These are phyloP conservation scores for Blepharisma stoltei DNA, from an alignment of 73 alveolate species.

Conservation along the genomic window DNA sequence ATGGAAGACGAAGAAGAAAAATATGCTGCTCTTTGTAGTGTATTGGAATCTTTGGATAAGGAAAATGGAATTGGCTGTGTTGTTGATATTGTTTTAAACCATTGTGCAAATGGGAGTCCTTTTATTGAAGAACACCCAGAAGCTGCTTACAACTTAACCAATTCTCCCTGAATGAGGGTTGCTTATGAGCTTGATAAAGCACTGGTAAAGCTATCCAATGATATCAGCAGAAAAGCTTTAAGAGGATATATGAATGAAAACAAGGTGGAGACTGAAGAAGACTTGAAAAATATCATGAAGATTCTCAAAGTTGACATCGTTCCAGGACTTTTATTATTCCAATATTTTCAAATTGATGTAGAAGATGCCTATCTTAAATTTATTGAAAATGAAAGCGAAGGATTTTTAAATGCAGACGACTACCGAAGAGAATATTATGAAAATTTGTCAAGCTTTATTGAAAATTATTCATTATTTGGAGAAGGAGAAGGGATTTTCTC, in stretches of 20 bases:
- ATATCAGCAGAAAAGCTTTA: conserved; percentile 52
- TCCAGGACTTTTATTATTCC: conserved; percentile 38
- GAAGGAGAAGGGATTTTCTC: conserved; percentile 32
- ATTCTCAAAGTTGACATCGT: conserved; percentile 32
- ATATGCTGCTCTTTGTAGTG: conserved; percentile 29
- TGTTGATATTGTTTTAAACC: conserved; percentile 83
- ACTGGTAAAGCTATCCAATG: conserved; percentile 58
- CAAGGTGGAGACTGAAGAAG: conserved; percentile 62
- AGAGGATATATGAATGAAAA: conserved; percentile 57
- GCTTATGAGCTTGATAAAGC: conserved; percentile 75
- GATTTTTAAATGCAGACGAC: not conserved
- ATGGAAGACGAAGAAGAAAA: conserved; percentile 31
- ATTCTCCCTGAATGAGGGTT: conserved; percentile 64
- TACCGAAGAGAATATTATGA: not conserved
- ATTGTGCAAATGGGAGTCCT: conserved; percentile 72
- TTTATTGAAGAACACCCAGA: conserved; percentile 79
- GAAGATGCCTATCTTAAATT: not conserved
- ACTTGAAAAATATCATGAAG: conserved; percentile 56
- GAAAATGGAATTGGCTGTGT: conserved; percentile 41
- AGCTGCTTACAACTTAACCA: conserved; percentile 77
- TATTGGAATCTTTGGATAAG: no score
- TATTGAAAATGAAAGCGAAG: not conserved
- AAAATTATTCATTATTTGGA: conserved; percentile 5
- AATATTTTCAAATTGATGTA: conserved; percentile 47
- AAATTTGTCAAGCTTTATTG: not conserved